These are phyloP conservation scores for Diplodia corticola DNA, from an alignment of 2,329 filamentous ascomycete genomes.

Conservation along the genomic window DNA sequence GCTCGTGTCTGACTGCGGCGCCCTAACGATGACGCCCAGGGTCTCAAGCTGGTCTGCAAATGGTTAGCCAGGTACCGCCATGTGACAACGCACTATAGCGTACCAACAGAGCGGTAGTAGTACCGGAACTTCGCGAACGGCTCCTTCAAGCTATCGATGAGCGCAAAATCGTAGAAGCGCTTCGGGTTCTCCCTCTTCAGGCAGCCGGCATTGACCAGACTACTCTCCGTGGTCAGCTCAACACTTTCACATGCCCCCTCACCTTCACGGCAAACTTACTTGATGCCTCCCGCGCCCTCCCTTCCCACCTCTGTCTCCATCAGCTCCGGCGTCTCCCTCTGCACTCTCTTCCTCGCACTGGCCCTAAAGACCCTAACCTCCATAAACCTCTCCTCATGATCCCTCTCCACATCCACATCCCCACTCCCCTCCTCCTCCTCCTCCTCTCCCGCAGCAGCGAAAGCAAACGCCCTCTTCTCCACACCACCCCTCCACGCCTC, in stretches of 20 bases:
- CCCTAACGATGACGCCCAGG: slow-evolving; percentile 13
- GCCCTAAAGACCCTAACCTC: slow-evolving; percentile 47
- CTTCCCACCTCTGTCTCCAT: slow-evolving; percentile 25
- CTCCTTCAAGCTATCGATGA: slow-evolving; percentile 50
- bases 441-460: too few relatives aligned
- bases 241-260: background rate
- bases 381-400: slow-evolving; percentile 35
- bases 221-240: slow-evolving; percentile 24
- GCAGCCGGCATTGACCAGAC: slow-evolving; percentile 41
- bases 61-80: slow-evolving; percentile 3
- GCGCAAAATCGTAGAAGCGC: slow-evolving; percentile 51
- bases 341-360: slow-evolving; percentile 41
- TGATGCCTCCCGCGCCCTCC: slow-evolving; percentile 29
- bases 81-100: background rate
- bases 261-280: slow-evolving; percentile 30
- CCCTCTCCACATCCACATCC: slow-evolving; percentile 22
- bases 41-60: slow-evolving; percentile 20
- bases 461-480: slow-evolving; percentile 47
- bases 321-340: slow-evolving; percentile 33
- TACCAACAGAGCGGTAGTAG: slow-evolving; percentile 37
- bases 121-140: slow-evolving; percentile 51
- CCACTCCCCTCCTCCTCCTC: slow-evolving; percentile 20
- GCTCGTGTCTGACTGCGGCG: background rate
- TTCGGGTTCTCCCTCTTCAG: slow-evolving; percentile 43
- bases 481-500: slow-evolving; percentile 34